Conservation (phyloP, 2,329 filamentous ascomycete species). For the Neofusicoccum parvum region DNA sequence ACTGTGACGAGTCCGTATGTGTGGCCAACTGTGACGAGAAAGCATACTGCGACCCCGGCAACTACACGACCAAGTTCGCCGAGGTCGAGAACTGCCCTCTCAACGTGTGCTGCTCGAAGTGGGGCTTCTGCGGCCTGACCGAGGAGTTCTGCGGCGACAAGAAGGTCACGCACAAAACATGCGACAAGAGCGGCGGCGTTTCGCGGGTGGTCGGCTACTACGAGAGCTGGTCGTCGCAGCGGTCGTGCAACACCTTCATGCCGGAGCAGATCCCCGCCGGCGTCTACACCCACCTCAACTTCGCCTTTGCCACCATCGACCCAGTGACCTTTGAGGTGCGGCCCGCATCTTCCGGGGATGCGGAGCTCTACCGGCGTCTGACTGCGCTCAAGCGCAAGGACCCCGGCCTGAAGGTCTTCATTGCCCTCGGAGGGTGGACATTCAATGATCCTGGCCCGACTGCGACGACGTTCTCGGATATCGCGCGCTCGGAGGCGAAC, state of each 20-base stretch:
- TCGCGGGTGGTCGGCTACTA: slow-evolving; percentile 21
- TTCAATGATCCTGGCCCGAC: slow-evolving; percentile 41
- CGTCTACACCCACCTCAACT: slow-evolving; percentile 31
- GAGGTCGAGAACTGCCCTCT: background rate
- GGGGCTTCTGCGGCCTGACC: slow-evolving; percentile 4
- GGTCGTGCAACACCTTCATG: slow-evolving; percentile 28
- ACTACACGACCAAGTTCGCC: too few species aligned
- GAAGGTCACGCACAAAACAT: background rate
- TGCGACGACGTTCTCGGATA: slow-evolving; percentile 35
- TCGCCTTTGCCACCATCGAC: slow-evolving; percentile 26
- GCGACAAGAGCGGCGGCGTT: too few species aligned
- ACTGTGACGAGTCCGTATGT: too few species aligned
- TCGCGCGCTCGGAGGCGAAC: slow-evolving; percentile 34
- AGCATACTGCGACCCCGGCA: too few species aligned
- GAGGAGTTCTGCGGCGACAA: slow-evolving; percentile 8
- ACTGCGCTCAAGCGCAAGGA: slow-evolving; percentile 34
- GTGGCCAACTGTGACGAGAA: too few species aligned
- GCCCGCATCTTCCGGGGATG: slow-evolving; percentile 27
- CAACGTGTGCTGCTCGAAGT: background rate
- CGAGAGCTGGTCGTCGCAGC: slow-evolving; percentile 3
- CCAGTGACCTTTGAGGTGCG: slow-evolving; percentile 28
- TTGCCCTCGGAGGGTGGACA: slow-evolving; percentile 48
- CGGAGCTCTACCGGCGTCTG: slow-evolving; percentile 32
- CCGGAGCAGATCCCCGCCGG: slow-evolving; percentile 28
- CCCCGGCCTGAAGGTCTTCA: slow-evolving; percentile 37